Percentiles rank a stretch among this genome's conserved stretches.
Conservation (phyloP, 441 rosid species). For the Mallotus japonicus region DNA sequence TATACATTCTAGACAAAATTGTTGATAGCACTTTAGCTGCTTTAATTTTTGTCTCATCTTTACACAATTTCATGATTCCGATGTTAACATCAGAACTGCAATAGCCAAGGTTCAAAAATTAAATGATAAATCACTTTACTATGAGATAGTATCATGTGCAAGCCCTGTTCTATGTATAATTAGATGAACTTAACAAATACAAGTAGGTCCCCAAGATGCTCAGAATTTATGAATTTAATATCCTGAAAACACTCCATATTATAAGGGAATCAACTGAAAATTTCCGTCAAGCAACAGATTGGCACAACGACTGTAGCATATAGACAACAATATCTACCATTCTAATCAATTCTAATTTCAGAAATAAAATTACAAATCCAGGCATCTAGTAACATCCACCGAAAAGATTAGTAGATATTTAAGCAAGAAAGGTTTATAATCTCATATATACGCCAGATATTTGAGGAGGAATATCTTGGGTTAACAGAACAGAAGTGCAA, state of each 20-base stretch:
- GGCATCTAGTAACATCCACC: neutral
- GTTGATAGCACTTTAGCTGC: constrained; percentile 24
- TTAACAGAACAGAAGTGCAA: too few relatives aligned
- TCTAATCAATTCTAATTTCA: neutral
- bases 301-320: neutral
- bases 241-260: neutral
- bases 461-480: neutral
- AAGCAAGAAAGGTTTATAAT: neutral
- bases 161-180: neutral
- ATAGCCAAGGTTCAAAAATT: constrained; percentile 16
- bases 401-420: neutral
- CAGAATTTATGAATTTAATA: constrained; percentile 1
- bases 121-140: constrained; percentile 9
- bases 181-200: neutral
- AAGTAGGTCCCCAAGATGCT: constrained; percentile 13
- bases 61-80: constrained; percentile 26
- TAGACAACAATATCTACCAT: neutral
- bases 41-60: constrained; percentile 24
- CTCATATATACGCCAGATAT: neutral
- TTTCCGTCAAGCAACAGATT: neutral
- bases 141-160: constrained; percentile 5
- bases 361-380: neutral
- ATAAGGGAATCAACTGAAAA: neutral
- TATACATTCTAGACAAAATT: constrained; percentile 18
- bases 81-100: constrained; percentile 38